A percentile compares a stretch with the other conserved stretches of the same genome.
Conservation (phyloP, 257 asterid species). For the Penstemon newberryi region DNA sequence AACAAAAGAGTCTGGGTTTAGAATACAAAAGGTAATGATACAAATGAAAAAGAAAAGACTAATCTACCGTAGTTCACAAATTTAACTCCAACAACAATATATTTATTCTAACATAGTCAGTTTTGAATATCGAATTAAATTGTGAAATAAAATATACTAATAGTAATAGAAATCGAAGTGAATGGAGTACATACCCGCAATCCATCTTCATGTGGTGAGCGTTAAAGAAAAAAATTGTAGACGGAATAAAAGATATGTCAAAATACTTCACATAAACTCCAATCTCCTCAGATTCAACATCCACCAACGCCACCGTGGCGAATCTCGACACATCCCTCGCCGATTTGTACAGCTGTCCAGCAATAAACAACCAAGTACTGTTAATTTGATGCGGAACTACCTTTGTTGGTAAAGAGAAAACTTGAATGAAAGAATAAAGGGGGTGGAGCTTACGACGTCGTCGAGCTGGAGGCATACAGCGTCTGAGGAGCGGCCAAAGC, state of each 20-base stretch:
- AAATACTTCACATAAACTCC: conserved; percentile 84
- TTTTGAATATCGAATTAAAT: not conserved
- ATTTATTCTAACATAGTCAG: not conserved
- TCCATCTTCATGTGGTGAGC: conserved; percentile 99
- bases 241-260: conserved; percentile 75
- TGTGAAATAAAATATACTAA: not conserved
- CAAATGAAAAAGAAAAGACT: too few species aligned
- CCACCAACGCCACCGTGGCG: conserved; percentile 78
- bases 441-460: conserved; percentile 52
- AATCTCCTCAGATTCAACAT: conserved; percentile 75
- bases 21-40: too few species aligned
- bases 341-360: conserved; percentile 71
- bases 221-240: conserved; percentile 85
- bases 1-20: too few species aligned
- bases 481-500: conserved; percentile 82
- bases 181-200: conserved; percentile 55
- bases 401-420: not conserved
- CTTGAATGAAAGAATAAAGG: not conserved
- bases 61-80: too few species aligned
- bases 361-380: conserved; percentile 5
- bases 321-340: conserved; percentile 78
- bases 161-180: not conserved
- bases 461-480: conserved; percentile 81
- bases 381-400: too few species aligned
- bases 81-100: not conserved